These are phyloP conservation scores for Mychonastes homosphaera DNA, from an alignment of 139 green algal genomes.

Conservation along the genomic window DNA sequence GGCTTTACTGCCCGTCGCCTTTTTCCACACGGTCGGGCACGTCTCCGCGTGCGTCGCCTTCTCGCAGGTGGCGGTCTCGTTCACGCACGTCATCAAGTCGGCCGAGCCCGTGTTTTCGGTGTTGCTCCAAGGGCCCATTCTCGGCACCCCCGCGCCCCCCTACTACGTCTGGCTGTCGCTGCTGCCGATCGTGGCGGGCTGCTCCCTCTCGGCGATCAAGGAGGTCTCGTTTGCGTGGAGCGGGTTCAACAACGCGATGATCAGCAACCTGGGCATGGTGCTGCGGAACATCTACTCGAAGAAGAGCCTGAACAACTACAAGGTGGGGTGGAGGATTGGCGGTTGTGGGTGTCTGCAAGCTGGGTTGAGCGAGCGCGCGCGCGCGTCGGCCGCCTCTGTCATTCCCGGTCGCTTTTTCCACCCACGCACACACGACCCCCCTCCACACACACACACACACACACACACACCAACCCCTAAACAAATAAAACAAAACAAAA, in stretches of 20 bases:
- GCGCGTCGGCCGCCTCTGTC: neutral
- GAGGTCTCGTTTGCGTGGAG: conserved; percentile 65
- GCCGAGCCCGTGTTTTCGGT: conserved; percentile 68
- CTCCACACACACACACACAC: neutral
- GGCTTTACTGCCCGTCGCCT: conserved; percentile 54
- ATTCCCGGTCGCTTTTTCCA: neutral
- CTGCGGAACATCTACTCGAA: conserved; percentile 85
- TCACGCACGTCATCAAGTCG: conserved; percentile 75
- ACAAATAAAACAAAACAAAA: too few species aligned
- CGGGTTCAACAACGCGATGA: conserved; percentile 86
- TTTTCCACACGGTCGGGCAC: conserved; percentile 77
- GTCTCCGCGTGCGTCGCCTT: conserved; percentile 66
- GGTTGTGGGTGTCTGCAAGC: too few species aligned
- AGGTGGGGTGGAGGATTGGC: conserved; percentile 36
- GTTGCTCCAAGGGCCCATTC: conserved; percentile 54
- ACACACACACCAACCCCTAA: neutral
- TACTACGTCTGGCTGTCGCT: conserved; percentile 71
- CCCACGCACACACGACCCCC: neutral
- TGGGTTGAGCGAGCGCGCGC: too few species aligned
- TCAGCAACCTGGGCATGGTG: conserved; percentile 86
- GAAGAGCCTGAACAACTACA: conserved; percentile 77
- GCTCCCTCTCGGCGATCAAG: conserved; percentile 78
- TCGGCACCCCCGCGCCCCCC: conserved; percentile 24
- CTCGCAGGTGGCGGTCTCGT: conserved; percentile 73
- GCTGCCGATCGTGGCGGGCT: conserved; percentile 75